Conservation (phyloP, 2,329 filamentous ascomycete genomes). For the Fusarium annulatum region DNA sequence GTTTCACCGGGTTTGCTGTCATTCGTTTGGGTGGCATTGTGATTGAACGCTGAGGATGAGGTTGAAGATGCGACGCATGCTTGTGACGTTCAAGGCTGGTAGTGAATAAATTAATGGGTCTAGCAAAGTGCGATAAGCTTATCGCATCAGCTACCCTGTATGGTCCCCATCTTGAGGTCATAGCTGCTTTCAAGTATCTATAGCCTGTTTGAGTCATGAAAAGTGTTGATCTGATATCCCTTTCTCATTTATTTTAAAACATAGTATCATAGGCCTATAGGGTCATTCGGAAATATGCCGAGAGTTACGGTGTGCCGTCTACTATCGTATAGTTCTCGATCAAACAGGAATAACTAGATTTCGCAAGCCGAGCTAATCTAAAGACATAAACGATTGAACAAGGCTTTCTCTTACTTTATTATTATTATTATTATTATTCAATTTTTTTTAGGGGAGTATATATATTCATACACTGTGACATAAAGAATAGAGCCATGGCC, state of each 20-base stretch:
- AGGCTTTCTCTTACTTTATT: no score
- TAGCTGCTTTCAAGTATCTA: not conserved
- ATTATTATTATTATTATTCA: no score
- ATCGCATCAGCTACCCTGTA: slow-evolving; percentile 33
- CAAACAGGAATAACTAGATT: not conserved
- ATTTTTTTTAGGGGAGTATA: no score
- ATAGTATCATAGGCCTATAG: not conserved
- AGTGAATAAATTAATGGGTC: slow-evolving; percentile 34
- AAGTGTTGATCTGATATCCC: not conserved
- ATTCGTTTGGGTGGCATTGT: slow-evolving; percentile 81
- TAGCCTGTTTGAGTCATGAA: not conserved
- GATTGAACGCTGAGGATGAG: slow-evolving; percentile 1
- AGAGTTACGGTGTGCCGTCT: not conserved
- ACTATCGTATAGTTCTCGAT: no score
- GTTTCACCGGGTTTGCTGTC: slow-evolving; percentile 88
- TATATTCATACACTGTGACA: not conserved
- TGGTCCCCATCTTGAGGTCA: not conserved
- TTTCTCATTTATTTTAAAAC: not conserved
- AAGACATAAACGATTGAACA: not conserved
- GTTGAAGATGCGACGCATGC: slow-evolving; percentile 20
- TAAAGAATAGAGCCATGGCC: not conserved
- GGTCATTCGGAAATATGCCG: not conserved
- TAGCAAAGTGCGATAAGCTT: slow-evolving; percentile 26
- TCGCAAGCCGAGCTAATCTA: not conserved
- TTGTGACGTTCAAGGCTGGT: slow-evolving; percentile 37